phyloP scores from a whole-genome alignment of 305 asterid genomes.

The Solanum hybrid region DNA sequence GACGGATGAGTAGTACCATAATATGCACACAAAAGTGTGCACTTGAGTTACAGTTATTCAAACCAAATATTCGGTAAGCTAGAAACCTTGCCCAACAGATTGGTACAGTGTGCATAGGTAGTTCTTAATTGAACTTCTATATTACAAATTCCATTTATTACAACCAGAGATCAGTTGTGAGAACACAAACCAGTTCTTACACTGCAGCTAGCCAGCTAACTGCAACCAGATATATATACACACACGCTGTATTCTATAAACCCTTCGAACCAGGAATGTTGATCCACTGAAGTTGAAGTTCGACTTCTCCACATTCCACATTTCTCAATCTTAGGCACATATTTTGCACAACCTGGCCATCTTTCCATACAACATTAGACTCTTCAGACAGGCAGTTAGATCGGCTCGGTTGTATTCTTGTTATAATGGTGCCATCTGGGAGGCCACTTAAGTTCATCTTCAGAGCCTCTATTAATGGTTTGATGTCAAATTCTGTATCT shows the following conservation, averaged over 20 bases:
- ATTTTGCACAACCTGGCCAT: constrained; percentile 52
- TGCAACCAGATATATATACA: neutral
- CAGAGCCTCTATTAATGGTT: constrained; percentile 44
- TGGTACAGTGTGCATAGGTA: neutral
- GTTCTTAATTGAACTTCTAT: neutral
- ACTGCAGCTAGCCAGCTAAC: neutral
- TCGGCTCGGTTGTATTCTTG: constrained; percentile 41
- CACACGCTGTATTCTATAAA: constrained; percentile 15
- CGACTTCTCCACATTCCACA: constrained; percentile 85
- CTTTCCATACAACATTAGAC: constrained; percentile 49
- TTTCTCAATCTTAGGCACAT: constrained; percentile 66
- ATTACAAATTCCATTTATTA: neutral
- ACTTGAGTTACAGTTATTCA: neutral
- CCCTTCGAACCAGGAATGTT: constrained; percentile 55
- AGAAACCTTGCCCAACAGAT: constrained; percentile 8
- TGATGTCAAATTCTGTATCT: constrained; percentile 60
- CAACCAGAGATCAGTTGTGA: neutral
- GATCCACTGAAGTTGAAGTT: constrained; percentile 75
- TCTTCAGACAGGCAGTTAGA: constrained; percentile 65
- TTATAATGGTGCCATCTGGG: constrained; percentile 54
- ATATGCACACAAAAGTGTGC: neutral
- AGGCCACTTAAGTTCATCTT: constrained; percentile 34
- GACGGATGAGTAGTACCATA: neutral
- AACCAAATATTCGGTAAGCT: neutral
- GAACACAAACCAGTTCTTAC: neutral